Evolutionary conservation across 2,329 filamentous ascomycete genomes (phyloP).

Genomic region (Fusarium austroafricanum): DNA sequence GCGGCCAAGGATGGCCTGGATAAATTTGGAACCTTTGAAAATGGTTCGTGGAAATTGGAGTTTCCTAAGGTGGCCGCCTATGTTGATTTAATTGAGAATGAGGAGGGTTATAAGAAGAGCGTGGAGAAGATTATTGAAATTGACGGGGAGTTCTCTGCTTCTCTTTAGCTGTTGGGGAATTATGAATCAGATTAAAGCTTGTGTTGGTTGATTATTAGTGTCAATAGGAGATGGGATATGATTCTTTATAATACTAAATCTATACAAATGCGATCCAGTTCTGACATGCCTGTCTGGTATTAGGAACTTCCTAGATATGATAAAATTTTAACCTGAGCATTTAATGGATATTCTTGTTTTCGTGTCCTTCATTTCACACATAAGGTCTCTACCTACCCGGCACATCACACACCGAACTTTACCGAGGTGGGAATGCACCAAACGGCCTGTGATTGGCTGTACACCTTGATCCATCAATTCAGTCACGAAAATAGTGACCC

Average conservation of each 20-base stretch:
- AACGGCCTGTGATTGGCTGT: conserved; percentile 32
- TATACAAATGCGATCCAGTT: too few species aligned
- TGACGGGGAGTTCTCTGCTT: conserved; percentile 54
- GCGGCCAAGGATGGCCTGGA: conserved; percentile 55
- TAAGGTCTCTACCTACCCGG: neutral
- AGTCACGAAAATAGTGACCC: conserved; percentile 42
- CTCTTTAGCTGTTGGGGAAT: neutral
- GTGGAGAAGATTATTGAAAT: conserved; percentile 62
- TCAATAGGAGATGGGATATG: too few species aligned
- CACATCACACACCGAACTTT: conserved; percentile 28
- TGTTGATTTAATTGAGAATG: conserved; percentile 56
- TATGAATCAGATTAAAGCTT: neutral
- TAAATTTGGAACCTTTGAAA: conserved; percentile 56
- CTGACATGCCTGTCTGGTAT: too few species aligned
- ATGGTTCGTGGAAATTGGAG: conserved; percentile 52
- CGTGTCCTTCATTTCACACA: too few species aligned
- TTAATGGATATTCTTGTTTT: too few species aligned
- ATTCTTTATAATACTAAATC: too few species aligned
- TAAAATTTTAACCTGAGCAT: too few species aligned
- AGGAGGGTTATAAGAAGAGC: conserved; percentile 62
- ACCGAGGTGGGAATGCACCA: conserved; percentile 22
- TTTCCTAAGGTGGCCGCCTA: conserved; percentile 62
- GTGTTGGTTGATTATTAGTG: neutral
- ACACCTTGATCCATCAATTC: conserved; percentile 15
- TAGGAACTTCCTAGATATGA: too few species aligned